A percentile compares a stretch with the other conserved stretches of the same genome.
Evolutionary conservation across 371 early-diverging fungal species (phyloP).

Genomic region (Mortierella sp.): DNA sequence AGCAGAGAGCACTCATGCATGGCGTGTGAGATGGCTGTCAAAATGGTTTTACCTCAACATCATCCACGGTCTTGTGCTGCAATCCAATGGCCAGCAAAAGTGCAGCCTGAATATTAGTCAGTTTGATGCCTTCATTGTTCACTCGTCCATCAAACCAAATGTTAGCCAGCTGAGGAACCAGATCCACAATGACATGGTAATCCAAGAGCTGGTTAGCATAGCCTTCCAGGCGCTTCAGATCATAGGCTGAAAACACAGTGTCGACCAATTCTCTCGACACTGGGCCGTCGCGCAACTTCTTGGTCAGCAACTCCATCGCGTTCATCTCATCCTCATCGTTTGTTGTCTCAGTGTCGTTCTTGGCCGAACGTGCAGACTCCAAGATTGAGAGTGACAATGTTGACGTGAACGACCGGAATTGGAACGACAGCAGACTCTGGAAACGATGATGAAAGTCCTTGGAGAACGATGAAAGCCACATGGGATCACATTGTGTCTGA

Average conservation of each 20-base stretch:
- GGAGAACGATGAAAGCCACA: slow-evolving; percentile 85
- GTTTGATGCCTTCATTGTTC: slow-evolving; percentile 61
- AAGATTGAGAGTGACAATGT: slow-evolving; percentile 85
- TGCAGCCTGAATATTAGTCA: slow-evolving; percentile 90
- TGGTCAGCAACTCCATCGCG: slow-evolving; percentile 14
- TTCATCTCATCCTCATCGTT: slow-evolving; percentile 39
- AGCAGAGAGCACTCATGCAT: too few relatives aligned
- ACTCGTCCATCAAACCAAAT: slow-evolving; percentile 80
- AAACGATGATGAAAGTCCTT: slow-evolving; percentile 92
- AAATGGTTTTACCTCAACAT: slow-evolving; percentile 81
- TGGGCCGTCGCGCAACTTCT: slow-evolving; percentile 34
- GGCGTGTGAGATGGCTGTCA: too few relatives aligned
- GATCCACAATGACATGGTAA: slow-evolving; percentile 95
- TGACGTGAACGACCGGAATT: slow-evolving; percentile 87
- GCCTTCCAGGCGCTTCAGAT: slow-evolving; percentile 94
- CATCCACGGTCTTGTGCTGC: slow-evolving; percentile 91
- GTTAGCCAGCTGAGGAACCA: slow-evolving; percentile 85
- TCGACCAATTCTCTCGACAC: slow-evolving; percentile 66
- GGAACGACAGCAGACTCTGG: slow-evolving; percentile 85
- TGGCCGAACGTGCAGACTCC: slow-evolving; percentile 72
- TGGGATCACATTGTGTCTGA: slow-evolving; percentile 62
- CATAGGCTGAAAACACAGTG: slow-evolving; percentile 82
- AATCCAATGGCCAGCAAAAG: slow-evolving; percentile 90
- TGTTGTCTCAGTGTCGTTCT: slow-evolving; percentile 30
- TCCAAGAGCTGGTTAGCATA: slow-evolving; percentile 95